A percentile compares a stretch with the other conserved stretches of the same genome.
Evolutionary conservation across 495 filamentous ascomycete species (phyloP).

Genomic region (Chaetomium cochliodes): DNA sequence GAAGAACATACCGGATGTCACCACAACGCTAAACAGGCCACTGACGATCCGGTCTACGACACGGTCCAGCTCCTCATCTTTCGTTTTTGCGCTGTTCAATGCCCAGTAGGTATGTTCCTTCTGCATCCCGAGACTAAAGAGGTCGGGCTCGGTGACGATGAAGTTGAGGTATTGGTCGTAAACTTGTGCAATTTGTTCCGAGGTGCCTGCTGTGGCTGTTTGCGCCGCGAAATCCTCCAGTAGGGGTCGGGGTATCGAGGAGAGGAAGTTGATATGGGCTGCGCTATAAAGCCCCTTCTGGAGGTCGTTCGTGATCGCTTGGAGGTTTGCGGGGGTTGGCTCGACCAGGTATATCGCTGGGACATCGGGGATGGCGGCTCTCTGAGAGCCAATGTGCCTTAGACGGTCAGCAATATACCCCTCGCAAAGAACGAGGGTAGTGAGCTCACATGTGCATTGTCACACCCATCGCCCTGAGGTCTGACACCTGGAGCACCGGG

Average conservation of each 20-base stretch:
- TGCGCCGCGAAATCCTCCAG: conserved; percentile 94
- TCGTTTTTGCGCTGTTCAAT: conserved; percentile 87
- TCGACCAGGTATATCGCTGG: conserved; percentile 95
- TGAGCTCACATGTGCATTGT: conserved; percentile 79
- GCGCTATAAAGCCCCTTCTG: conserved; percentile 85
- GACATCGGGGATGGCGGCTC: conserved; percentile 93
- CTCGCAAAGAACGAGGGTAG: not conserved
- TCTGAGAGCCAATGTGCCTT: conserved; percentile 70
- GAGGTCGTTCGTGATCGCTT: conserved; percentile 82
- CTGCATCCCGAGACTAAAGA: conserved; percentile 90
- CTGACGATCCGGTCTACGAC: conserved; percentile 89
- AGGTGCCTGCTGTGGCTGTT: conserved; percentile 76
- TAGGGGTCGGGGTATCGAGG: conserved; percentile 85
- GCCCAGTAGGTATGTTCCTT: conserved; percentile 85
- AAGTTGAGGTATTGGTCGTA: conserved; percentile 99
- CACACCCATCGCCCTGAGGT: conserved; percentile 87
- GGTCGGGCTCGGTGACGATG: conserved; percentile 89
- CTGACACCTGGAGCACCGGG: conserved; percentile 89
- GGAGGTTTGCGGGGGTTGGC: conserved; percentile 75
- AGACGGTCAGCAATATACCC: conserved; percentile 1
- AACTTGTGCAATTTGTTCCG: conserved; percentile 86
- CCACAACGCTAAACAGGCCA: conserved; percentile 92
- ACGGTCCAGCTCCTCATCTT: conserved; percentile 82
- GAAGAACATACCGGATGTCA: conserved; percentile 77
- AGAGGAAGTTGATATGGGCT: conserved; percentile 96